Percentiles rank a stretch among this genome's conserved stretches.
Conservation (phyloP, 108 stramenopile species). For the Cyclotella sp. region DNA sequence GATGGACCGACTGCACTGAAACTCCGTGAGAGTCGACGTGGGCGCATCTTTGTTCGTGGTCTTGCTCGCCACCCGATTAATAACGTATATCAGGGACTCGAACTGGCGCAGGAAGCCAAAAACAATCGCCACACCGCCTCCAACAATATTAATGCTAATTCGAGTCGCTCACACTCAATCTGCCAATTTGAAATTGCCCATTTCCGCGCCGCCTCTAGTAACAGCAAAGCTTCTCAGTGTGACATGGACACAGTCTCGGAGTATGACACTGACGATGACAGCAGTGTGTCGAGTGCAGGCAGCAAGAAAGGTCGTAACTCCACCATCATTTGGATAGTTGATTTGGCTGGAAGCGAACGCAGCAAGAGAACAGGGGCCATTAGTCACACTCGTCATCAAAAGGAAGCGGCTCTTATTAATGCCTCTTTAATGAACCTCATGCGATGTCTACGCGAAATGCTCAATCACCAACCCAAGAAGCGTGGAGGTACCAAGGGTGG, state of each 20-base stretch:
- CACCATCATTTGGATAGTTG: constrained; percentile 93
- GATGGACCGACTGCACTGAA: constrained; percentile 67
- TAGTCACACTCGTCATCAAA: constrained; percentile 80
- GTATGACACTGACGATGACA: constrained; percentile 59
- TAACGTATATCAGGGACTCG: constrained; percentile 68
- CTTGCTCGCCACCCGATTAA: constrained; percentile 79
- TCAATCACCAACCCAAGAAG: constrained; percentile 60
- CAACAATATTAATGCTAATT: constrained; percentile 91
- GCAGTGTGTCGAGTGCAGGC: constrained; percentile 44
- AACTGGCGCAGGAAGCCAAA: constrained; percentile 67
- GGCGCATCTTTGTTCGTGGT: constrained; percentile 85
- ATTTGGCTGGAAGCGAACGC: constrained; percentile 97
- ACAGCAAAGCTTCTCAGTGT: neutral
- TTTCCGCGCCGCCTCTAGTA: neutral
- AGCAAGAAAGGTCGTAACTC: constrained; percentile 46
- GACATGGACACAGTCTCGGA: neutral
- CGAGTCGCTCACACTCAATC: constrained; percentile 93
- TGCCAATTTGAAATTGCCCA: constrained; percentile 84
- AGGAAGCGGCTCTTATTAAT: constrained; percentile 96
- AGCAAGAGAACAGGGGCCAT: constrained; percentile 77
- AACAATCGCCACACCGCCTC: constrained; percentile 81
- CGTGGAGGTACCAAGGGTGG: constrained; percentile 53
- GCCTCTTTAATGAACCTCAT: constrained; percentile 96
- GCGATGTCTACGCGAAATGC: constrained; percentile 93
- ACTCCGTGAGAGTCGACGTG: constrained; percentile 83